Base-by-base conservation (phyloP, 306 rosid genomes). In the Acacia acuminata region DNA sequence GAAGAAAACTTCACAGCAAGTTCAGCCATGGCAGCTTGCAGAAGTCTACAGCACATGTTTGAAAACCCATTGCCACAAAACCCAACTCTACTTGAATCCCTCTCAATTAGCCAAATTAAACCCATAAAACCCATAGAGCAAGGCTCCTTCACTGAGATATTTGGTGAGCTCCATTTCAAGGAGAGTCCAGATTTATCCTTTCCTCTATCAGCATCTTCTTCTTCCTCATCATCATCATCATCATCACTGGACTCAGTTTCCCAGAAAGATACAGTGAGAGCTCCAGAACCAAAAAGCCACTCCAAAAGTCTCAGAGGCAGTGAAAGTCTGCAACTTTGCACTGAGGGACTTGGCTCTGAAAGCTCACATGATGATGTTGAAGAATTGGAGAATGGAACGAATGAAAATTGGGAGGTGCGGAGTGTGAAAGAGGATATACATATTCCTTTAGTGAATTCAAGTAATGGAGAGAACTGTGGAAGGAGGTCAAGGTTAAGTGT, bases 141-240 rank as follows among this genome's bases (percentile, higher is more conserved):
- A 7, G 78, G 91, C 0, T 90, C 97, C 4, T 88, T 88, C 75
- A 85, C 93, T 4, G 97, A 92, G 86, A 89, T 94, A 58, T 94
- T 92, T 60, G 93, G 94, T 20, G 96, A 91, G 68, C 94, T 94
- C 71, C 89, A 91, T 87, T 92, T 89, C 92, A 86, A 86, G 40
- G 93, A 92, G 75, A 77, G 42, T 42, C 50, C 76, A 60, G 72
- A 25, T 71, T 45, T 30, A 51, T 56, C 77, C 15, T 36, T 79
- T 12, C 42, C 55, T 34, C 19, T 77, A 1, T 24, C 69, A 8
- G 72, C 89, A 9, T 75, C 75, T 64, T 72, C 75, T 64, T 72
- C 58, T 51, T 51, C 36, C 4, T 38, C 42, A 6, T 38, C 2
- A 36, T 79, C 91, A 6, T 38, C 2, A 36, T 79, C 91, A 5